Percentiles rank a stretch among this genome's conserved stretches.
Evolutionary conservation across 768 basidiomycete genomes (phyloP).

Genomic region (Mrakia frigida): DNA sequence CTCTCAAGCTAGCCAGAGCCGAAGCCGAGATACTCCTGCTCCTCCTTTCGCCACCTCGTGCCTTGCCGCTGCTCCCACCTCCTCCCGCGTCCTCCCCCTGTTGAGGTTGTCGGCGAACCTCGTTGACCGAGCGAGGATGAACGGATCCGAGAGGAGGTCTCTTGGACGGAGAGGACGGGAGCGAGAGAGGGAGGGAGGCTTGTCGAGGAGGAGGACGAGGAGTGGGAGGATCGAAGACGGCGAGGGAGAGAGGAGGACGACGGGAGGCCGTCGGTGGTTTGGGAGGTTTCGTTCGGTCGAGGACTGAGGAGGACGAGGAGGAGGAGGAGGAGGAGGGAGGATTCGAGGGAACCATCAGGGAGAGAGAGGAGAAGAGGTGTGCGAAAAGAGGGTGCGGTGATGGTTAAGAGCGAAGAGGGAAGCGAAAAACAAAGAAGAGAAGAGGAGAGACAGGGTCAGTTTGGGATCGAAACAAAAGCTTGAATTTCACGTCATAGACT

Average conservation of each 20-base stretch:
- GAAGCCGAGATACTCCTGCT: background rate
- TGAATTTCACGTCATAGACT: background rate
- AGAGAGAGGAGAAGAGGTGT: too few relatives aligned
- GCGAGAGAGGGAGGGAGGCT: background rate
- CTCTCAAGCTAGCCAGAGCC: background rate
- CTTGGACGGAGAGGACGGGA: background rate
- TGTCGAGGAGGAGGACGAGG: background rate
- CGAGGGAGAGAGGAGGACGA: background rate
- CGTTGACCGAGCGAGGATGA: background rate
- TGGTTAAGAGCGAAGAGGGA: background rate
- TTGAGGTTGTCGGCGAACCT: background rate
- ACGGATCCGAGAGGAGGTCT: background rate
- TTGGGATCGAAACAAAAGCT: background rate
- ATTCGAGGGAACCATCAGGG: background rate
- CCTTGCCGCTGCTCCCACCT: background rate
- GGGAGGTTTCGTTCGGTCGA: conserved; percentile 3
- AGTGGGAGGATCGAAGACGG: background rate
- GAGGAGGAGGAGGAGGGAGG: background rate
- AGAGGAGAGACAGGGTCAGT: background rate
- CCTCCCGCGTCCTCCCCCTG: background rate
- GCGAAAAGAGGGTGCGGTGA: background rate
- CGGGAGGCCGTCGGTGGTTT: background rate
- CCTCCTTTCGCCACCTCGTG: background rate
- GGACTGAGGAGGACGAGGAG: background rate
- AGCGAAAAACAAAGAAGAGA: background rate